Evolutionary conservation across 345 rosid genomes (phyloP).

Genomic region (Jatropha curcas): DNA sequence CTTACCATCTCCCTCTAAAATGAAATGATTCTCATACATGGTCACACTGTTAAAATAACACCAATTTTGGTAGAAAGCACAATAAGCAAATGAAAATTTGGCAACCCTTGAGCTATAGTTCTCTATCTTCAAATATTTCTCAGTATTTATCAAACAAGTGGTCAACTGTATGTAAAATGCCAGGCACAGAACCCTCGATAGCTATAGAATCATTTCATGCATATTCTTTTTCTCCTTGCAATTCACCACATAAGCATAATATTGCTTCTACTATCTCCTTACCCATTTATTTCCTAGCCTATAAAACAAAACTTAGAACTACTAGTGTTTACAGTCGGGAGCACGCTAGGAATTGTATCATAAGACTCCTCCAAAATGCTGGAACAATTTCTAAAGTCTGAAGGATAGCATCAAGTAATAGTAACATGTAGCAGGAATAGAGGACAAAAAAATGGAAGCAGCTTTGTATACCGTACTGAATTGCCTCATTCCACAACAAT

Average conservation of each 20-base stretch:
- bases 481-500: slow-evolving; percentile 5
- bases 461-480: too few species aligned
- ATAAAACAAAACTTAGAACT: too few species aligned
- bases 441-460: not conserved
- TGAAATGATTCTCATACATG: not conserved
- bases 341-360: not conserved
- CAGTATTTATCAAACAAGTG: not conserved
- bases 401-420: not conserved
- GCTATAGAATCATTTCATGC: not conserved
- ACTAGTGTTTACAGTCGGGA: not conserved
- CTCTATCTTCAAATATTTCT: not conserved
- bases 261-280: not conserved
- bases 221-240: not conserved
- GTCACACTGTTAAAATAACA: not conserved
- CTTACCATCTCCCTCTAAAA: not conserved
- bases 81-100: too few species aligned
- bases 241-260: not conserved
- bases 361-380: not conserved
- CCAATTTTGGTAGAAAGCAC: too few species aligned
- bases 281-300: too few species aligned
- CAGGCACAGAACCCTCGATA: not conserved
- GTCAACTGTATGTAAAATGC: not conserved
- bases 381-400: not conserved
- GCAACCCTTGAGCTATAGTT: not conserved
- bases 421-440: not conserved